phyloP scores from a whole-genome alignment of 1,284 basidiomycete species.

The Cystobasidium slooffiae region DNA sequence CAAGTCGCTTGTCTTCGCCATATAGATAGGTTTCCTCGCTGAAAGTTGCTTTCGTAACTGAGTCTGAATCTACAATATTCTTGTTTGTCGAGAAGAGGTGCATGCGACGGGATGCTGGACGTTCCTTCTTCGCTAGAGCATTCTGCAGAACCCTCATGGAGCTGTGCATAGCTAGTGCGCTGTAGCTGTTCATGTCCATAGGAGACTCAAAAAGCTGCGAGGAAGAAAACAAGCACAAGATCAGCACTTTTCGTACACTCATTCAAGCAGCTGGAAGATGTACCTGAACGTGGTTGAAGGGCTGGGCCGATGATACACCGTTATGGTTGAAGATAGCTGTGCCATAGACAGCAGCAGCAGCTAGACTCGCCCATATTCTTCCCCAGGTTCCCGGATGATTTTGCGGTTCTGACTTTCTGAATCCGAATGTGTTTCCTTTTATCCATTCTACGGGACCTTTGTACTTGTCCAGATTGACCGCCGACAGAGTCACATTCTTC shows the following conservation, averaged over 20 bases:
- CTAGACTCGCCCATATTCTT: conserved; percentile 7
- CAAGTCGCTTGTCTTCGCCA: not conserved
- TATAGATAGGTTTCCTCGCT: conserved; percentile 6
- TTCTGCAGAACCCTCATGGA: too few species aligned
- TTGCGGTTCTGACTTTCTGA: conserved; percentile 5
- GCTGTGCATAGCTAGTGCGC: too few species aligned
- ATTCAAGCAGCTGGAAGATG: too few species aligned
- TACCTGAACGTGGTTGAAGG: conserved; percentile 29
- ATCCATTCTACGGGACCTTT: conserved; percentile 12
- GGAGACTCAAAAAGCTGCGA: too few species aligned
- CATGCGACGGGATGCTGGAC: too few species aligned
- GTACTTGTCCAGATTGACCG: not conserved
- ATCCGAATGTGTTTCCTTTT: conserved; percentile 10
- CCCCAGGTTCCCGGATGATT: conserved; percentile 19
- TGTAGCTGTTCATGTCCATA: too few species aligned
- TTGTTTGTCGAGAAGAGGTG: not conserved
- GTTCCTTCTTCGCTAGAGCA: too few species aligned
- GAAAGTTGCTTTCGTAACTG: not conserved
- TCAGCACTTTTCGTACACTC: too few species aligned
- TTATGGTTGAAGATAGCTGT: not conserved
- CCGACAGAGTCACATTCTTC: not conserved
- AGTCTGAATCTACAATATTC: not conserved
- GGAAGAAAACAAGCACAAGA: too few species aligned
- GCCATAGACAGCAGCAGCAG: not conserved
- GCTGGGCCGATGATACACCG: not conserved